Evolutionary conservation across 2,329 filamentous ascomycete genomes (phyloP).

Genomic region (Xylaria polymorpha): DNA sequence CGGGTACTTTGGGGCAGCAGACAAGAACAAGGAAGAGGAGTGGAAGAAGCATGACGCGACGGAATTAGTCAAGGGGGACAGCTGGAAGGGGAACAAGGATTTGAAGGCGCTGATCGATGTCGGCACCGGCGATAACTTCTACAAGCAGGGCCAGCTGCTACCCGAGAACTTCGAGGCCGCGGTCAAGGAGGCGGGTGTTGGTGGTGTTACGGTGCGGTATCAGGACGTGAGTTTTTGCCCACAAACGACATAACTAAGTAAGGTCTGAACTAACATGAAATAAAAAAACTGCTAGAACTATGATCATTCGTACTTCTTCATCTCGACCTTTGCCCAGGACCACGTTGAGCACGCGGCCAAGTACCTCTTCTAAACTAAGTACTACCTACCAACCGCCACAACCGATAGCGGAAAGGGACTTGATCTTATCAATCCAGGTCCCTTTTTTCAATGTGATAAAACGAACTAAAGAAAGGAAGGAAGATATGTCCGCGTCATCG

Average conservation of each 20-base stretch:
- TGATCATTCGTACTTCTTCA: slow-evolving; percentile 98
- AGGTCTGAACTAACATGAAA: background rate
- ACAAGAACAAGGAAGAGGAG: slow-evolving; percentile 74
- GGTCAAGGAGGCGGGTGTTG: slow-evolving; percentile 78
- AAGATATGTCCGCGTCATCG: no score
- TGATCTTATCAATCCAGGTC: background rate
- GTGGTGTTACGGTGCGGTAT: slow-evolving; percentile 81
- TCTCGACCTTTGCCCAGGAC: slow-evolving; percentile 88
- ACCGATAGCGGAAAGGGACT: background rate
- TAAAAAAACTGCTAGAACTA: slow-evolving; percentile 70
- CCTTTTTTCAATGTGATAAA: no score
- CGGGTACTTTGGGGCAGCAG: slow-evolving; percentile 88
- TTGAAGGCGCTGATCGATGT: slow-evolving; percentile 89
- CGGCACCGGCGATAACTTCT: slow-evolving; percentile 95
- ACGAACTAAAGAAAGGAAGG: no score
- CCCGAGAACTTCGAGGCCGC: slow-evolving; percentile 92
- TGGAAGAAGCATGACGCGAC: slow-evolving; percentile 95
- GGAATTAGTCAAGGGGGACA: slow-evolving; percentile 83
- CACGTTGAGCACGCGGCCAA: slow-evolving; percentile 94
- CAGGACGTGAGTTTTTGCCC: slow-evolving; percentile 71
- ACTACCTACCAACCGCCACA: slow-evolving; percentile 4
- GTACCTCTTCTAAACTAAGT: slow-evolving; percentile 66
- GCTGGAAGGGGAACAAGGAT: slow-evolving; percentile 63
- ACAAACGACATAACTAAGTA: no score
- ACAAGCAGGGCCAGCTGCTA: slow-evolving; percentile 90